Evolutionary conservation across 352 stramenopile genomes (phyloP).

Genomic region (Phytophthora cajani): DNA sequence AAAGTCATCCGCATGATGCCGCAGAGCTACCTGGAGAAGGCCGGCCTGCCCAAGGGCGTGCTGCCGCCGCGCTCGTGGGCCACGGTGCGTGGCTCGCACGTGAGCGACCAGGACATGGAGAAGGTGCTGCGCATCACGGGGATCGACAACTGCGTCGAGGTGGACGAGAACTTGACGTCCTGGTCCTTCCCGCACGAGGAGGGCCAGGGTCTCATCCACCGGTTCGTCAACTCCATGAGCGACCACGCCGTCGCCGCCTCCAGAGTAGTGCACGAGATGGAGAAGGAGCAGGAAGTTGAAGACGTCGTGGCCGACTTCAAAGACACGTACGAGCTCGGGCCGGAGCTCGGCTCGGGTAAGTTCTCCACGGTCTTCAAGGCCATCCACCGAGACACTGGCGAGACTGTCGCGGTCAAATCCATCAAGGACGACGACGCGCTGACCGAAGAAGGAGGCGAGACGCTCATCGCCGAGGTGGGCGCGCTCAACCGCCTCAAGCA

Average conservation of each 20-base stretch:
- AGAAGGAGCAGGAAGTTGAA: slow-evolving; percentile 1
- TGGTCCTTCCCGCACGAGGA: slow-evolving; percentile 29
- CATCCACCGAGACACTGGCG: slow-evolving; percentile 49
- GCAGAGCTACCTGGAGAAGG: slow-evolving; percentile 58
- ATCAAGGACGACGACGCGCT: slow-evolving; percentile 60
- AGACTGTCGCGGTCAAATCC: slow-evolving; percentile 69
- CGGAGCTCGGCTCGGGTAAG: slow-evolving; percentile 59
- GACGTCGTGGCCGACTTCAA: slow-evolving; percentile 43
- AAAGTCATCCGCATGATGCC: slow-evolving; percentile 84
- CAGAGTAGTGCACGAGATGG: slow-evolving; percentile 17
- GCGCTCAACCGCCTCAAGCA: slow-evolving; percentile 79
- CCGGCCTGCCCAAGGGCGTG: slow-evolving; percentile 60
- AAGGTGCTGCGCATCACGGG: slow-evolving; percentile 61
- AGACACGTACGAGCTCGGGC: slow-evolving; percentile 68
- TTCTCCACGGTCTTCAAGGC: slow-evolving; percentile 71
- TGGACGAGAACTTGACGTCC: slow-evolving; percentile 42
- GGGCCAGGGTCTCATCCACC: slow-evolving; percentile 37
- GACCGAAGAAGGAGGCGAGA: slow-evolving; percentile 57
- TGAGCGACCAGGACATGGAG: slow-evolving; percentile 61
- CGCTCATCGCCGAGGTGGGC: slow-evolving; percentile 74
- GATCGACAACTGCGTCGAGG: slow-evolving; percentile 59
- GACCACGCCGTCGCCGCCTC: slow-evolving; percentile 33
- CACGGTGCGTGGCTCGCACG: slow-evolving; percentile 58
- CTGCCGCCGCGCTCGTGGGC: slow-evolving; percentile 60
- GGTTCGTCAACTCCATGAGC: slow-evolving; percentile 45